Percentiles rank a stretch among this genome's conserved stretches.
Evolutionary conservation across 768 basidiomycete genomes (phyloP).

Genomic region (Xerocomellus dryophilus): DNA sequence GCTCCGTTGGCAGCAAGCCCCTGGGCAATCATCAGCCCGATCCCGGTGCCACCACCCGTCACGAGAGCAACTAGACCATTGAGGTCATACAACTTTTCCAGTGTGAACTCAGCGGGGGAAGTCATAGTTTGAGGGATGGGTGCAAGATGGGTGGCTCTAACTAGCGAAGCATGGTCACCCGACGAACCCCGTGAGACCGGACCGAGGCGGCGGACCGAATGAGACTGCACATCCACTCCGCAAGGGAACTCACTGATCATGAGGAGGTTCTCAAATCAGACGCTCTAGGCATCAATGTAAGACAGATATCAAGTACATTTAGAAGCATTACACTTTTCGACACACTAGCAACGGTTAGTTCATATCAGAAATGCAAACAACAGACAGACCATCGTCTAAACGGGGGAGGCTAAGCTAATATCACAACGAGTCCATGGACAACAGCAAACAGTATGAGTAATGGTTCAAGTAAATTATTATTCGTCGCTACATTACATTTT

Average conservation of each 20-base stretch:
- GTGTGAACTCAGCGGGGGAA: slow-evolving; percentile 21
- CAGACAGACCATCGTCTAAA: slow-evolving; percentile 5
- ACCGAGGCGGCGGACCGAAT: no score
- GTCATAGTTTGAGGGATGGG: slow-evolving; percentile 17
- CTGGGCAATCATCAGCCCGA: slow-evolving; percentile 63
- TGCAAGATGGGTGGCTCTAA: not conserved
- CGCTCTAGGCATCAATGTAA: not conserved
- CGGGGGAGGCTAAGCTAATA: not conserved
- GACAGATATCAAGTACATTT: not conserved
- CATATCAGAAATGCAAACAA: not conserved
- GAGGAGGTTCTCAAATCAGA: no score
- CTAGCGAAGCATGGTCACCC: not conserved
- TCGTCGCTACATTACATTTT: not conserved
- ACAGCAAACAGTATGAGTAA: not conserved
- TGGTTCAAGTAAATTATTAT: slow-evolving; percentile 5
- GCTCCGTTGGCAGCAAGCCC: slow-evolving; percentile 77
- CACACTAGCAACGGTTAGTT: slow-evolving; percentile 1
- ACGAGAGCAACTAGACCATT: slow-evolving; percentile 53
- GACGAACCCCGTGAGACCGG: no score
- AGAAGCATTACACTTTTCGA: not conserved
- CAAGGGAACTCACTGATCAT: no score
- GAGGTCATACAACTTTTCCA: slow-evolving; percentile 45
- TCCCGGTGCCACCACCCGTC: slow-evolving; percentile 50
- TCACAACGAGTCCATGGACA: slow-evolving; percentile 2
- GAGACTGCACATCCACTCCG: no score